Evolutionary conservation across 1,139 yeast species (phyloP).

Genomic region (Hemisphaericaspora xylanilytica): DNA sequence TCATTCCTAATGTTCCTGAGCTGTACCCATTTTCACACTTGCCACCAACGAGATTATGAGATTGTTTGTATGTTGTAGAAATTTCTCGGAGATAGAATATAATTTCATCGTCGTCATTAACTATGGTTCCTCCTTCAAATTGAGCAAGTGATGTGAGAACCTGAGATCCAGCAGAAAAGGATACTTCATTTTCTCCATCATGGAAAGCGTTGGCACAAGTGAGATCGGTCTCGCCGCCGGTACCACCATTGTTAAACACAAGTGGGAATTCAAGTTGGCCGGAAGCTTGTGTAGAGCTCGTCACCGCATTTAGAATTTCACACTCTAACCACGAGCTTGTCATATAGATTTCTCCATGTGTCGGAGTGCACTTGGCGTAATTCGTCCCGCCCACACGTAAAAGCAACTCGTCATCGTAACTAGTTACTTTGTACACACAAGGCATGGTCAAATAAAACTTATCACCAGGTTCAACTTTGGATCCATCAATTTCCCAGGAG

Average conservation of each 20-base stretch:
- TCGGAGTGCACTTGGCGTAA: conserved; percentile 27
- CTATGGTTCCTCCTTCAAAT: conserved; percentile 11
- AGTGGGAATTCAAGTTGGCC: conserved; percentile 23
- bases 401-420: conserved; percentile 13
- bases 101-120: not conserved
- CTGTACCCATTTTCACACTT: conserved; percentile 21
- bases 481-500: conserved; percentile 23
- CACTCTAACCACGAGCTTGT: conserved; percentile 24
- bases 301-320: conserved; percentile 17
- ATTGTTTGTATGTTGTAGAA: conserved; percentile 14
- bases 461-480: conserved; percentile 21
- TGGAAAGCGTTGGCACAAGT: conserved; percentile 18
- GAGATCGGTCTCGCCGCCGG: conserved; percentile 18
- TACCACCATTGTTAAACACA: conserved; percentile 25
- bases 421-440: conserved; percentile 24
- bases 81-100: conserved; percentile 8
- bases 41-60: conserved; percentile 17
- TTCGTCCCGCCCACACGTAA: conserved; percentile 23
- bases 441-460: conserved; percentile 26
- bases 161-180: conserved; percentile 28
- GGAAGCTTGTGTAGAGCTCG: conserved; percentile 2
- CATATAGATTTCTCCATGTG: conserved; percentile 22
- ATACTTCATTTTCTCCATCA: conserved; percentile 25
- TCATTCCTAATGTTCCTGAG: conserved; percentile 22
- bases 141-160: conserved; percentile 15